Base-by-base conservation (phyloP, 1,284 basidiomycete genomes). In the Xerocomus minutiporus region DNA sequence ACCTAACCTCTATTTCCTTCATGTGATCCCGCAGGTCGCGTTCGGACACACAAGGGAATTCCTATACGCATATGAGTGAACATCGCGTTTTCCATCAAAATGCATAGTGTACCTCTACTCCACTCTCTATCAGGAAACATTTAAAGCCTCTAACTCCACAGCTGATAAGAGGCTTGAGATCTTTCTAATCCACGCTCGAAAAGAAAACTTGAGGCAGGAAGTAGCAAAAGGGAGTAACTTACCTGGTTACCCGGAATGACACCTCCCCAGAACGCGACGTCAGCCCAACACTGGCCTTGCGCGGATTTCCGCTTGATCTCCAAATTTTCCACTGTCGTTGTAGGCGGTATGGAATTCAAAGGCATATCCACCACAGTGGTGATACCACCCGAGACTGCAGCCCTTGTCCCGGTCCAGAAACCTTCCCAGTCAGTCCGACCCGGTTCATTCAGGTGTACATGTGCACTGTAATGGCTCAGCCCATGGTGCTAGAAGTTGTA, bases 311-410 rank as follows among this genome's bases (percentile, higher is more conserved):
- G 78, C 72, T 97, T 97, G 29, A 74, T 66, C 44, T 81, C 71
- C 15, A 97, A 75, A 63, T 93, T 84, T 8, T 74, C 74, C 5
- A 91, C 78, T 0, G 91, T 93, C 1, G 91, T 95, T 0, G 94
- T 97, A 0, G 94, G 93, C 0, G 94, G 94, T 52, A 97, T 91
- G 4, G 92, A 94, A 71, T 97, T 97, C 52, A 97, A 75, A 1
- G 94, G 94, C 94, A 97, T 97, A 71, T 97, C 94, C 32, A 97
- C 85, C 39, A 97, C 74, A 1, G 91, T 92, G 5, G 94, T 97
- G 26, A 97, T 83, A 9, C 94, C 94, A 17, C 94, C 94, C 1
- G 90, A 88, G 1, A 85, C 81, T 1, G 94, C 94, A 17, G 94
- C 94, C 53, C 79, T 73, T 0, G 94, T 97, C 8, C 93, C 94